Base-by-base conservation (phyloP, 2,329 filamentous ascomycete species). In the Alternaria novae-zelandiae region DNA sequence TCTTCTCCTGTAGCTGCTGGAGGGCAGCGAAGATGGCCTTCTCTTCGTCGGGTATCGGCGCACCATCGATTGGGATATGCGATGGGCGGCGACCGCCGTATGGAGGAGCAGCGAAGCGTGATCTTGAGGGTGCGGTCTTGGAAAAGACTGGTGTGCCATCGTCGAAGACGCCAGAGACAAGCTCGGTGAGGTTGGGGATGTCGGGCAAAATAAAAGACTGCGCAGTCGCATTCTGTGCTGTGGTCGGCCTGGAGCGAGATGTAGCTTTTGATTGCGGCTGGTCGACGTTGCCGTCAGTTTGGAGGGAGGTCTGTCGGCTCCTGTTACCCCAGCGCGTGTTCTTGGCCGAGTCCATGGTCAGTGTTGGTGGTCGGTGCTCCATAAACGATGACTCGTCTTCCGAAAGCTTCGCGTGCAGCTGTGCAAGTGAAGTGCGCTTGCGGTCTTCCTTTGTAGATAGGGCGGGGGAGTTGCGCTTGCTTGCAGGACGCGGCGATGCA, bases 181-280 rank as follows among this genome's bases (percentile, higher is more conserved):
- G 81, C 70, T 89, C 87, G 6, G 87, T 88, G 61, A 89, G 82
- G 67, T 89, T 88, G 8, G 86, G 85, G 47, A 89, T 79, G 65
- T 89, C 86, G 3, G 88, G 88, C 5, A 90, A 81, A 54, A 87
- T 82, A 71, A 89, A 89, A 0, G 88, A 90, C 63, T 87, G 86
- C 43, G 83, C 82, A 17, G 87, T 88, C 64, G 81, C 80, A 63
- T 82, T 87, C 32, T 78, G 73, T 51, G 83, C 82, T 4, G 82
- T 82, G 25, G 80, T 78, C 25, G 81, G 79, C 15, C 78, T 74
- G 57, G 76, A 75, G 26, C 71, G 71, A 25, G 75, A 65, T 10
- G 72, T 74, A 2, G 63, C 58, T 17, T 70, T 70, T 21, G 59
- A 53, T 15, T 69, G 74, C 46, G 67, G 64, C 23, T 69, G 65